Evolutionary conservation across 2,329 filamentous ascomycete species (phyloP), one percentile per base, ranked within the genome.

Genomic region (Epichloe sp.): DNA sequence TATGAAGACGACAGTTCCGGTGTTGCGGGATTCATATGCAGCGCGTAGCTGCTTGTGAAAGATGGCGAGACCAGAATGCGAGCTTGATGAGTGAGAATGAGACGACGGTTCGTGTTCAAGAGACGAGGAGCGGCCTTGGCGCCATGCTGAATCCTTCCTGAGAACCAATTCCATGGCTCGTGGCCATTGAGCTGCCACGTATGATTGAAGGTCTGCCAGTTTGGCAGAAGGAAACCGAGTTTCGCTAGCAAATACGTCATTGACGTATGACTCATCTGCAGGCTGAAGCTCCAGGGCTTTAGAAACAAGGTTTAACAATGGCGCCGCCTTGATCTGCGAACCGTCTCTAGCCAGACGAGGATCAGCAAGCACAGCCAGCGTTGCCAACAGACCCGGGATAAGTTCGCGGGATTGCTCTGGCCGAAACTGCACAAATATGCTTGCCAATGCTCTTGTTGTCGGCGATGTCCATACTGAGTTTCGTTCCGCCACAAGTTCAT

Each of bases 351-450:
- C 46, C 2, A 55, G 52, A 40, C 58, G 58, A 15, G 49, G 41
- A 42, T 68, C 65, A 5, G 63, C 64, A 5, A 65, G 44, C 19
- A 67, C 52, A 15, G 63, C 60, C 1, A 66, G 11, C 2, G 66
- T 66, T 11, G 63, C 55, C 37, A 69, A 35, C 15, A 69, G 66
- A 1, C 56, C 62, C 4, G 67, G 62, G 1, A 67, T 43, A 4
- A 68, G 54, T 3, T 57, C 54, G 11, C 48, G 49, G 11, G 62
- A 58, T 41, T 64, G 55, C 3, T 53, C 52, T 2, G 58, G 55
- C 1, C 52, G 52, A 15, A 62, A 63, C 49, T 68, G 63, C 6
- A 62, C 59, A 14, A 69, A 65, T 8, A 69, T 58, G 44, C 63
- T 58, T 11, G 58, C 53, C 17, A 69, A 49, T 3, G 60, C 60